Evolutionary conservation across 2,329 filamentous ascomycete genomes (phyloP).

Genomic region (Trichoderma sp.): DNA sequence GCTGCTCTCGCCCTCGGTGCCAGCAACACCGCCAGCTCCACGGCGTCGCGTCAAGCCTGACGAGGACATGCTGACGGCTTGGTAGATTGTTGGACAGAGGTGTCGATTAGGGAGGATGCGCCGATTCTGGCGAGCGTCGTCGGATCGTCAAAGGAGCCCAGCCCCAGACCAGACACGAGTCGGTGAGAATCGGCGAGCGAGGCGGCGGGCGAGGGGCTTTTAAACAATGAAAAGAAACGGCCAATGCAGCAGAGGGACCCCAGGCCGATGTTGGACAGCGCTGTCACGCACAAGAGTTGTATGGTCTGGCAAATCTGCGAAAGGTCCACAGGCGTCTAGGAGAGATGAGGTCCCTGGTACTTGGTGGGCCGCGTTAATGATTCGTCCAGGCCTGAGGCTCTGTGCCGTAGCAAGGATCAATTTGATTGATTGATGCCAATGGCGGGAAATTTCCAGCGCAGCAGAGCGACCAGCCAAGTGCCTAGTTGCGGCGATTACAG

Average conservation of each 20-base stretch:
- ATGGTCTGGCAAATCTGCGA: constrained; percentile 21
- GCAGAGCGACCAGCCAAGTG: not conserved
- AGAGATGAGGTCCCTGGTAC: constrained; percentile 19
- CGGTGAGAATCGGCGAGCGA: constrained; percentile 12
- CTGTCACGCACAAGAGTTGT: not conserved
- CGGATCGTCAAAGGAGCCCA: constrained; percentile 9
- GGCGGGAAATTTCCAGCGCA: not conserved
- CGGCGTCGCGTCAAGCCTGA: constrained; percentile 64
- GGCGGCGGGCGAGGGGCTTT: not conserved
- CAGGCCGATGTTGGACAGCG: constrained; percentile 5
- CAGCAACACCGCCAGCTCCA: constrained; percentile 61
- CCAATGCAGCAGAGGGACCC: not conserved
- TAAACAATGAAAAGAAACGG: not conserved
- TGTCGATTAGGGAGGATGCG: constrained; percentile 5
- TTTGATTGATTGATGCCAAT: not conserved
- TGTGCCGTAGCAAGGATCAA: not conserved
- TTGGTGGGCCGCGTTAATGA: constrained; percentile 19
- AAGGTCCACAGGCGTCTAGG: constrained; percentile 17
- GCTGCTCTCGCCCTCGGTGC: constrained; percentile 56
- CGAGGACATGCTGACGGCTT: constrained; percentile 36
- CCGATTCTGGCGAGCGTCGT: constrained; percentile 11
- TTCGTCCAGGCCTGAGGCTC: constrained; percentile 14
- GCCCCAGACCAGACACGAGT: constrained; percentile 13
- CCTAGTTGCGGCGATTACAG: not conserved
- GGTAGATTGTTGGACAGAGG: constrained; percentile 15